Evolutionary conservation across 805 yeast species (phyloP).

Genomic region (Saccharomycopsis oosterbeekiorum): DNA sequence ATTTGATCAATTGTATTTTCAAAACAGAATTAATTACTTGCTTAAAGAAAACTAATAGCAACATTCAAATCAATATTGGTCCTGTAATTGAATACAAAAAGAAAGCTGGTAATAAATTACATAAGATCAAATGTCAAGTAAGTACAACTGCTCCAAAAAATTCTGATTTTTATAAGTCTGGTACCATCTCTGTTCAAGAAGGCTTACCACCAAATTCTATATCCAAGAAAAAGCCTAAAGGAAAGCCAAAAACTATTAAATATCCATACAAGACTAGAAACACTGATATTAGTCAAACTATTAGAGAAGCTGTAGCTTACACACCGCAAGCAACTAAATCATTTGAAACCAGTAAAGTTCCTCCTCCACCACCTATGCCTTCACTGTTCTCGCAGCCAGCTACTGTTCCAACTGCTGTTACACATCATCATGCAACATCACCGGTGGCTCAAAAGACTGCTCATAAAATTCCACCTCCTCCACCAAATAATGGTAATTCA

Average conservation of each 20-base stretch:
- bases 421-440: constrained; percentile 21
- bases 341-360: constrained; percentile 21
- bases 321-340: constrained; percentile 19
- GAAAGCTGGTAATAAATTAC: constrained; percentile 73
- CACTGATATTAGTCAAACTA: constrained; percentile 11
- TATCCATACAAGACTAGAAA: constrained; percentile 21
- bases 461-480: constrained; percentile 21
- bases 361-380: constrained; percentile 23
- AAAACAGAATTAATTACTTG: constrained; percentile 84
- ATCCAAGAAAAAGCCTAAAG: constrained; percentile 71
- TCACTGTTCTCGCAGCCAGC: constrained; percentile 19
- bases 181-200: constrained; percentile 67
- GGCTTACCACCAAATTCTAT: constrained; percentile 68
- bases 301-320: constrained; percentile 10
- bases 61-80: constrained; percentile 55
- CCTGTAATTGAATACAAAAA: constrained; percentile 74
- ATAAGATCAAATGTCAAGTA: constrained; percentile 57
- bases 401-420: constrained; percentile 12
- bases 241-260: constrained; percentile 24
- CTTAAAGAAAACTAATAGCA: constrained; percentile 49
- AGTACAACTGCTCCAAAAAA: constrained; percentile 54
- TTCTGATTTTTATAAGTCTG: constrained; percentile 78
- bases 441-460: constrained; percentile 18
- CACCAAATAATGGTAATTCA: constrained; percentile 7
- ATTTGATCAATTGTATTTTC: constrained; percentile 68